Percentiles rank a stretch among this genome's conserved stretches.
These are phyloP conservation scores for Talaromyces sp. DNA, from an alignment of 2,329 filamentous ascomycete species.

Conservation along the genomic window DNA sequence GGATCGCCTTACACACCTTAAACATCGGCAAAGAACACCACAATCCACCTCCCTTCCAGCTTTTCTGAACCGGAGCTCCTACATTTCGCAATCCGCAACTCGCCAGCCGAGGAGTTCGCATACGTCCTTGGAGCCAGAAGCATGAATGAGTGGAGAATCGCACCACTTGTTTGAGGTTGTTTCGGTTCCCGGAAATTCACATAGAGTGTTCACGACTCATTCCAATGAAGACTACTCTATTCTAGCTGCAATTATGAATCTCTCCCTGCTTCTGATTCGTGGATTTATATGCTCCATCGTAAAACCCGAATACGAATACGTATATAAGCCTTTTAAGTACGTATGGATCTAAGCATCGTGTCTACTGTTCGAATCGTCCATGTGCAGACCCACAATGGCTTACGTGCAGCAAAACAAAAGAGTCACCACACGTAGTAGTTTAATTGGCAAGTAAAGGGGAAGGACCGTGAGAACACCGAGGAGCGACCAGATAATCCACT, in stretches of 20 bases:
- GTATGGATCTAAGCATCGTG: no score
- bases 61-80: not conserved
- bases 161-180: slow-evolving; percentile 5
- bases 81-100: not conserved
- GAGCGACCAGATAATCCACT: not conserved
- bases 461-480: not conserved
- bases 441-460: not conserved
- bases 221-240: not conserved
- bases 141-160: not conserved
- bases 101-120: not conserved
- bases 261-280: not conserved
- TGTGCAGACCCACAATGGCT: no score
- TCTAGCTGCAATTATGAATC: not conserved
- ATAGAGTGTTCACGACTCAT: not conserved
- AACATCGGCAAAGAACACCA: not conserved
- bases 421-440: no score
- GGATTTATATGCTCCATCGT: not conserved
- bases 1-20: not conserved
- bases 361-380: no score
- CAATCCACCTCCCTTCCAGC: not conserved
- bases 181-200: not conserved
- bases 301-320: not conserved
- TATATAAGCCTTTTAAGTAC: no score
- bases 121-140: not conserved
- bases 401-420: no score